phyloP scores from a whole-genome alignment of 306 rosid species.

The Gillenia trifoliata region DNA sequence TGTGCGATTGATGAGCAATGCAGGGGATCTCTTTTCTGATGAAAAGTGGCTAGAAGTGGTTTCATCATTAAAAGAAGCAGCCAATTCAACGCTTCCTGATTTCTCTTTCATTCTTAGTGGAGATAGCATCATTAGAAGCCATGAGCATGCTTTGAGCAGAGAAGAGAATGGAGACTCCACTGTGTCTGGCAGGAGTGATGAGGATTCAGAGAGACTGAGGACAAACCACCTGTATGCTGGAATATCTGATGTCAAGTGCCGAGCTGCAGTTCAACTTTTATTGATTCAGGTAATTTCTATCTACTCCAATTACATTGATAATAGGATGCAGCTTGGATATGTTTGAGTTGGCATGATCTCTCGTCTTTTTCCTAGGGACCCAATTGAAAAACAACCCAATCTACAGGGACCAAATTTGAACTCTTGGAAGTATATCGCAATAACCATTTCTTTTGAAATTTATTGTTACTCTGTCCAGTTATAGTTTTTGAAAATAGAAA shows the following conservation, averaged over 20 bases:
- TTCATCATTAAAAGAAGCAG: slow-evolving; percentile 78
- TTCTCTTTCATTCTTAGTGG: slow-evolving; percentile 57
- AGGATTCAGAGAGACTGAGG: slow-evolving; percentile 45
- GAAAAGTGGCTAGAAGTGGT: slow-evolving; percentile 98
- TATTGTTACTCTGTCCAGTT: background rate
- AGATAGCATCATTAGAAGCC: slow-evolving; percentile 30
- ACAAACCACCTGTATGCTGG: slow-evolving; percentile 45
- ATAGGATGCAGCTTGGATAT: background rate
- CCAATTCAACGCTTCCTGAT: slow-evolving; percentile 80
- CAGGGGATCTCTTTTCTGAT: slow-evolving; percentile 85
- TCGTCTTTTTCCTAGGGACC: background rate
- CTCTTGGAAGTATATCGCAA: background rate
- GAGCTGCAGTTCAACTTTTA: slow-evolving; percentile 95
- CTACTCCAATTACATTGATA: background rate
- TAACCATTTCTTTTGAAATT: background rate
- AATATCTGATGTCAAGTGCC: slow-evolving; percentile 73
- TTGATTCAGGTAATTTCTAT: slow-evolving; percentile 79
- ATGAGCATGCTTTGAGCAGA: slow-evolving; percentile 33
- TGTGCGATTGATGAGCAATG: slow-evolving; percentile 94
- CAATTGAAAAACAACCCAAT: background rate
- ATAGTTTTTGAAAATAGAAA: background rate
- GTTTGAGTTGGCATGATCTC: background rate
- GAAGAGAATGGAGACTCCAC: slow-evolving; percentile 47
- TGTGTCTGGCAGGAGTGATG: slow-evolving; percentile 39
- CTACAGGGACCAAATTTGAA: background rate